Percentiles rank a stretch among this genome's conserved stretches.
Conservation (phyloP, 257 asterid species). For the Rauvolfia tetraphylla region DNA sequence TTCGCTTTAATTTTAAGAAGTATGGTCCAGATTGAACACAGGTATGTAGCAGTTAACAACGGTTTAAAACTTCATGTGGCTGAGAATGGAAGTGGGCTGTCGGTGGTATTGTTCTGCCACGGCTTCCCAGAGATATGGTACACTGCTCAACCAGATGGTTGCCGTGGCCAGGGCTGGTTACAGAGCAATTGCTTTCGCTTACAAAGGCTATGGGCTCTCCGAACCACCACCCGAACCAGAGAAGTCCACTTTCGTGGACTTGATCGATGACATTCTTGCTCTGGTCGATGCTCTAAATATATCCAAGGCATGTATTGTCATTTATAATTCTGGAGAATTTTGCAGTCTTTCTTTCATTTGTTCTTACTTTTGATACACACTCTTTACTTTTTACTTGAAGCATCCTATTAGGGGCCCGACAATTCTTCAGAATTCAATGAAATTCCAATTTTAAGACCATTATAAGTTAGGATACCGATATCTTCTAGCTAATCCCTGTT, state of each 20-base stretch:
- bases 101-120: slow-evolving; percentile 27
- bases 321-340: too few species aligned
- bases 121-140: slow-evolving; percentile 40
- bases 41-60: slow-evolving; percentile 17
- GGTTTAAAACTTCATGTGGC: slow-evolving; percentile 33
- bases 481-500: too few species aligned
- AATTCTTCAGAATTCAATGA: too few species aligned
- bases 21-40: slow-evolving; percentile 32
- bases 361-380: too few species aligned
- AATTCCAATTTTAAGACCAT: too few species aligned
- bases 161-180: slow-evolving; percentile 42
- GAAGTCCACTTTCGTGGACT: slow-evolving; percentile 24
- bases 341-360: too few species aligned
- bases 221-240: slow-evolving; percentile 48
- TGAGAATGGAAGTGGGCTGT: slow-evolving; percentile 25
- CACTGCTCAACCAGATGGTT: slow-evolving; percentile 35
- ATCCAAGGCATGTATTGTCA: too few species aligned
- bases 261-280: neutral
- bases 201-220: slow-evolving; percentile 60
- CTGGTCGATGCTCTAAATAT: slow-evolving; percentile 38
- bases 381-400: too few species aligned
- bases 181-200: slow-evolving; percentile 56
- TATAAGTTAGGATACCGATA: too few species aligned
- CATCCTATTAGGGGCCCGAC: too few species aligned
- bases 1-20: too few species aligned